phyloP scores from a whole-genome alignment of 805 yeast genomes.

The Candida vartiovaarae region DNA sequence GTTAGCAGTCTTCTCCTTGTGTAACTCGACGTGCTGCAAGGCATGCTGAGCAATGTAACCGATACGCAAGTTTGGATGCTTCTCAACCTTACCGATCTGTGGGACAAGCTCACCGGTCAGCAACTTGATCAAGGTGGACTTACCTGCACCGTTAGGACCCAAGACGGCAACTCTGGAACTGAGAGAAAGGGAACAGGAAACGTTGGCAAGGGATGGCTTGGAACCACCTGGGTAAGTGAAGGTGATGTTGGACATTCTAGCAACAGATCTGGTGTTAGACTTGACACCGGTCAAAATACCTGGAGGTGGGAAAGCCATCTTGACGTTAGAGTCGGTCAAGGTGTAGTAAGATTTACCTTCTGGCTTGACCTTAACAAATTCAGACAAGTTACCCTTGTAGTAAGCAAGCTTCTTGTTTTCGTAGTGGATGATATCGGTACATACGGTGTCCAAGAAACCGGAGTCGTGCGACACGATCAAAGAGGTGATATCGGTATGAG shows the following conservation, averaged over 20 bases:
- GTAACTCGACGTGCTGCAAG: slow-evolving; percentile 93
- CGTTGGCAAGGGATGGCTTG: slow-evolving; percentile 72
- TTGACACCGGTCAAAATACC: slow-evolving; percentile 97
- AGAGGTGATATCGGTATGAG: slow-evolving; percentile 83
- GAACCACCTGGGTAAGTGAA: slow-evolving; percentile 86
- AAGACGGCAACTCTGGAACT: slow-evolving; percentile 96
- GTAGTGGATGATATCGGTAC: slow-evolving; percentile 95
- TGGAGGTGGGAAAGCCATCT: slow-evolving; percentile 98
- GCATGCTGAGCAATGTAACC: slow-evolving; percentile 99
- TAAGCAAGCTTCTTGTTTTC: slow-evolving; percentile 91
- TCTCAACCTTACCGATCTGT: slow-evolving; percentile 82
- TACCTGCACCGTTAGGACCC: slow-evolving; percentile 99
- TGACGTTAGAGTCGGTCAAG: slow-evolving; percentile 83
- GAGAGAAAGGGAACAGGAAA: slow-evolving; percentile 84
- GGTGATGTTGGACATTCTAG: slow-evolving; percentile 76
- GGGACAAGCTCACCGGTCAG: slow-evolving; percentile 91
- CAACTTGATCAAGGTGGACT: slow-evolving; percentile 88
- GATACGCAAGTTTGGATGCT: slow-evolving; percentile 95
- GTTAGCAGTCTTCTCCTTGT: slow-evolving; percentile 95
- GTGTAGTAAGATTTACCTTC: slow-evolving; percentile 96
- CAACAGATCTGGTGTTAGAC: slow-evolving; percentile 90
- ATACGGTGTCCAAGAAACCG: slow-evolving; percentile 89
- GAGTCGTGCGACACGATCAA: slow-evolving; percentile 97
- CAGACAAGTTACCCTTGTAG: slow-evolving; percentile 93
- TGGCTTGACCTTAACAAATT: slow-evolving; percentile 85